These are phyloP conservation scores for Metarhizium brunneum DNA, from an alignment of 2,329 filamentous ascomycete species.

Conservation along the genomic window DNA sequence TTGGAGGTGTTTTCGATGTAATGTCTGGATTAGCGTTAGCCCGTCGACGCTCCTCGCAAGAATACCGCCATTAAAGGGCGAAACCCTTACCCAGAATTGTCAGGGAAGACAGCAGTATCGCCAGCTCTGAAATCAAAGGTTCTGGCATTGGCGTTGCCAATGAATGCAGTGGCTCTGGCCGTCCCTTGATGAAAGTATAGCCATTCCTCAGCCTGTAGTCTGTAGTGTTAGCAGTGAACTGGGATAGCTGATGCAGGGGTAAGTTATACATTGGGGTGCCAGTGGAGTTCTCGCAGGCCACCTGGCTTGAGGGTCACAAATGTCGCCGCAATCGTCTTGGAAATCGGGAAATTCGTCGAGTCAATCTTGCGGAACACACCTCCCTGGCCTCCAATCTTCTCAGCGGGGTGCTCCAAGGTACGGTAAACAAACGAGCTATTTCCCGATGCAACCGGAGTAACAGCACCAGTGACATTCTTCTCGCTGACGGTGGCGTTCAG, in stretches of 20 bases:
- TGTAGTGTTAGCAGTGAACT: not conserved
- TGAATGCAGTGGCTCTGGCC: conserved; percentile 55
- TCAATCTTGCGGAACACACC: conserved; percentile 57
- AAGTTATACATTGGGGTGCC: conserved; percentile 54
- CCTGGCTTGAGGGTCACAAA: conserved; percentile 55
- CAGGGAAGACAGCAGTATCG: conserved; percentile 60
- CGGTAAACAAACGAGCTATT: conserved; percentile 55
- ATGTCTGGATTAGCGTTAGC: conserved; percentile 31
- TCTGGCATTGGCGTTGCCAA: conserved; percentile 48
- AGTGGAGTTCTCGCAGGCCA: conserved; percentile 57
- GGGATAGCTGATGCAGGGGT: not conserved
- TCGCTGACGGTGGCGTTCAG: conserved; percentile 43
- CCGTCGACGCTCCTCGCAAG: not conserved
- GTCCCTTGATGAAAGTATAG: conserved; percentile 58
- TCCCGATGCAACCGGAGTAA: conserved; percentile 39
- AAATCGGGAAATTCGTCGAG: conserved; percentile 56
- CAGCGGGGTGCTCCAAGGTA: conserved; percentile 43
- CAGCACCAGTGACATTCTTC: conserved; percentile 24
- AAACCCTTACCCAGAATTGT: conserved; percentile 43
- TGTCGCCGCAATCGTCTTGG: conserved; percentile 56
- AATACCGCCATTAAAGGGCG: not conserved
- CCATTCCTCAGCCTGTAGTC: conserved; percentile 54
- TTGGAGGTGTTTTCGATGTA: conserved; percentile 62
- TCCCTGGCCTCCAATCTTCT: conserved; percentile 50
- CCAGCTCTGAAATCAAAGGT: conserved; percentile 60